These are phyloP conservation scores for Alternaria incomplexa DNA, from an alignment of 2,329 filamentous ascomycete species.

Conservation along the genomic window DNA sequence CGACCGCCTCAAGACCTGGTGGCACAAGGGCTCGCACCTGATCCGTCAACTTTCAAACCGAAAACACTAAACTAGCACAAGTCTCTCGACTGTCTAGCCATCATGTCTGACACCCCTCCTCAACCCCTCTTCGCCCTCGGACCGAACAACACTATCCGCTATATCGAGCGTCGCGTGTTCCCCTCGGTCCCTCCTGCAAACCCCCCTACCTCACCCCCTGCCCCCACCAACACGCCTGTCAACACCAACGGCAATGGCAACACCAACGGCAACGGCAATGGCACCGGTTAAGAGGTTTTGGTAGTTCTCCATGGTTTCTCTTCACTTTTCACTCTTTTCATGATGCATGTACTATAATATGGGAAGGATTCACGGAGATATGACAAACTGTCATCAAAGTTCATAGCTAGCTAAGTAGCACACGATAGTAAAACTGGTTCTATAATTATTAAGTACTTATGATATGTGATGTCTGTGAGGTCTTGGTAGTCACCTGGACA, in stretches of 20 bases:
- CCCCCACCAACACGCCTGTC: neutral
- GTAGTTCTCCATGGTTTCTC: neutral
- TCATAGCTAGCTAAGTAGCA: constrained; percentile 13
- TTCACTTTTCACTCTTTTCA: neutral
- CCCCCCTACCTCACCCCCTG: neutral
- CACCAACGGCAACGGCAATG: neutral
- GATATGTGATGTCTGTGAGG: neutral
- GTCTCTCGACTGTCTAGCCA: neutral
- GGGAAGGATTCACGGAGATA: neutral
- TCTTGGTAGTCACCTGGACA: neutral
- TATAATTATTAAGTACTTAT: neutral
- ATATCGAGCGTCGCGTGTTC: neutral
- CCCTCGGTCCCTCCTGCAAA: neutral
- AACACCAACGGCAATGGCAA: neutral
- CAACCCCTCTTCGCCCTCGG: neutral
- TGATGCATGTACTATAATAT: neutral
- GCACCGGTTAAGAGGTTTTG: neutral
- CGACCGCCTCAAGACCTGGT: constrained; percentile 27
- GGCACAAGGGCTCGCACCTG: constrained; percentile 28
- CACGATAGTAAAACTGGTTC: constrained; percentile 6
- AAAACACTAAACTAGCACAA: neutral
- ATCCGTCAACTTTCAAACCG: constrained; percentile 20
- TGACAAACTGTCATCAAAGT: neutral
- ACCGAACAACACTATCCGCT: neutral
- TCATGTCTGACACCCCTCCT: neutral